These are phyloP conservation scores for Xylaria sp. DNA, from an alignment of 2,329 filamentous ascomycete genomes.

Conservation along the genomic window DNA sequence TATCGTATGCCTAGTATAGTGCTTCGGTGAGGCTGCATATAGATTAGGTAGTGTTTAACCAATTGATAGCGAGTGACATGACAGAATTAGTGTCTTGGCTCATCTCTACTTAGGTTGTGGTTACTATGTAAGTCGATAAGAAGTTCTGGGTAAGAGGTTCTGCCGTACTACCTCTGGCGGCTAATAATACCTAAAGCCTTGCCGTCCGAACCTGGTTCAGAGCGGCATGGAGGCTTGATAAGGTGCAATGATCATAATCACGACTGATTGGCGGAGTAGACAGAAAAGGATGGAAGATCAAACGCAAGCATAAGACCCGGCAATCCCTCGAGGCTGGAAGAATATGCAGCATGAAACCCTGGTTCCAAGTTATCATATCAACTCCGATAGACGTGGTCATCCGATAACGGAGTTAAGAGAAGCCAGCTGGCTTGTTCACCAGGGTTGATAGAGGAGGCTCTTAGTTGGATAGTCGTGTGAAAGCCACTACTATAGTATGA, in stretches of 20 bases:
- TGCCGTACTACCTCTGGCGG: neutral
- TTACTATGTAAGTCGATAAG: neutral
- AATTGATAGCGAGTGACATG: neutral
- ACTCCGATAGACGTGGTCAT: constrained; percentile 7
- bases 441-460: neutral
- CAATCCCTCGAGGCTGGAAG: constrained; percentile 4
- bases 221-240: neutral
- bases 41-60: constrained; percentile 8
- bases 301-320: neutral
- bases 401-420: constrained; percentile 17
- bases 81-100: neutral
- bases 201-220: neutral
- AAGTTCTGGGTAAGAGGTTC: neutral
- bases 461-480: neutral
- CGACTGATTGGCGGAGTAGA: neutral
- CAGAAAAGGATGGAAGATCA: neutral
- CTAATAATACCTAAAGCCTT: constrained; percentile 13
- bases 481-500: neutral
- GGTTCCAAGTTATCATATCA: constrained; percentile 3
- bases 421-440: neutral
- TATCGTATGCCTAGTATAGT: constrained; percentile 4
- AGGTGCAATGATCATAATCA: neutral
- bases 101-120: constrained; percentile 2
- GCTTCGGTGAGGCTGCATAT: constrained; percentile 5
- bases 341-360: constrained; percentile 5